Evolutionary conservation across 1,139 yeast genomes (phyloP), one percentile per base, ranked within the genome.

Genomic region (Sugiyamaella xylanicola): DNA sequence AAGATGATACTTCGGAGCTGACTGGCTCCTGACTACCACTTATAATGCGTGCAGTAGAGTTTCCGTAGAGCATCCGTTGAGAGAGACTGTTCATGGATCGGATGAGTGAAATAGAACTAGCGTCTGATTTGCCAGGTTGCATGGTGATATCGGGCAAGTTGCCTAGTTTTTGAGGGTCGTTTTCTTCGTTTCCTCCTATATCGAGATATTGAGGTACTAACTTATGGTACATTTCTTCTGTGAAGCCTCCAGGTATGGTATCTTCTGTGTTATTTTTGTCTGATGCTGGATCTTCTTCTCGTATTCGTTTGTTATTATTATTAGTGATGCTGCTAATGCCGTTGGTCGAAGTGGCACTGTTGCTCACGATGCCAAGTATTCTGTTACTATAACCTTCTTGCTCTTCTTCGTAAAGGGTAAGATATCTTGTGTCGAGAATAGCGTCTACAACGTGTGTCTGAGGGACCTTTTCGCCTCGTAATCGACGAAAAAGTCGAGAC

Each of bases 141-240:
- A 92, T 92, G 7, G 98, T 92, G 57, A 88, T 76, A 70, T 92
- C 98, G 0, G 97, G 97, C 40, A 79, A 76, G 67, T 90, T 89
- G 0, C 97, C 98, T 55, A 81, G 72, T 61, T 77, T 82, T 55
- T 85, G 86, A 0, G 96, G 81, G 68, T 88, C 89, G 68, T 92
- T 96, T 55, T 85, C 87, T 58, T 81, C 82, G 68, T 93, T 93
- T 1, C 91, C 97, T 51, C 79, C 82, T 32, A 93, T 72, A 68
- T 95, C 96, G 43, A 92, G 61, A 51, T 71, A 73, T 55, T 69
- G 67, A 20, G 77, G 75, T 4, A 74, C 73, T 21, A 51, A 50
- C 47, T 72, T 58, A 13, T 58, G 74, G 50, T 71, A 77, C 27
- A 77, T 82, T 51, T 82, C 51, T 5, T 27, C 45, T 22, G 20